phyloP scores from a whole-genome alignment of 129 eudicot genomes.

The Oenanthe sinensis region DNA sequence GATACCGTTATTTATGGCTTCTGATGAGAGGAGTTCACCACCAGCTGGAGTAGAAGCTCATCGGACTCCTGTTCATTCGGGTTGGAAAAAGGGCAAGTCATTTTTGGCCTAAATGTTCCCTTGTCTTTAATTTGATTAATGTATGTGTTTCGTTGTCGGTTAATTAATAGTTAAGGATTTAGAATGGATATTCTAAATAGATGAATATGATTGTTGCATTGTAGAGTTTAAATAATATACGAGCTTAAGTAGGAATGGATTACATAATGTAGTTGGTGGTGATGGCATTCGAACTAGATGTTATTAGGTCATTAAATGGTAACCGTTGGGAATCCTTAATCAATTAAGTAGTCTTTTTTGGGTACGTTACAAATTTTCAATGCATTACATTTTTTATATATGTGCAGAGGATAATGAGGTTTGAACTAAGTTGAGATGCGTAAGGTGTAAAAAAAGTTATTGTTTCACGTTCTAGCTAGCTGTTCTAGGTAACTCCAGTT shows the following conservation, averaged over 20 bases:
- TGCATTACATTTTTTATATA: background rate
- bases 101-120: background rate
- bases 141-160: background rate
- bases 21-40: constrained; percentile 4
- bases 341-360: background rate
- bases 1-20: background rate
- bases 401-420: no score
- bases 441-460: background rate
- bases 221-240: background rate
- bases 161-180: background rate
- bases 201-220: background rate
- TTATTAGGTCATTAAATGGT: background rate
- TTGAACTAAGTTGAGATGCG: background rate
- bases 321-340: background rate
- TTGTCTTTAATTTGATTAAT: background rate
- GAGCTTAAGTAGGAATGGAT: background rate
- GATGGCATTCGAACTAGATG: background rate
- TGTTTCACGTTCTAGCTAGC: background rate
- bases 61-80: constrained; percentile 8
- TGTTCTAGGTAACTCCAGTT: background rate
- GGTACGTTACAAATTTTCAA: background rate
- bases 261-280: background rate
- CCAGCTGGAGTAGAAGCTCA: constrained; percentile 6
- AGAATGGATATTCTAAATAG: background rate
- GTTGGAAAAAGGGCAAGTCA: constrained; percentile 30